Evolutionary conservation across 2,329 filamentous ascomycete species (phyloP).

Genomic region (Trichoderma sp.): DNA sequence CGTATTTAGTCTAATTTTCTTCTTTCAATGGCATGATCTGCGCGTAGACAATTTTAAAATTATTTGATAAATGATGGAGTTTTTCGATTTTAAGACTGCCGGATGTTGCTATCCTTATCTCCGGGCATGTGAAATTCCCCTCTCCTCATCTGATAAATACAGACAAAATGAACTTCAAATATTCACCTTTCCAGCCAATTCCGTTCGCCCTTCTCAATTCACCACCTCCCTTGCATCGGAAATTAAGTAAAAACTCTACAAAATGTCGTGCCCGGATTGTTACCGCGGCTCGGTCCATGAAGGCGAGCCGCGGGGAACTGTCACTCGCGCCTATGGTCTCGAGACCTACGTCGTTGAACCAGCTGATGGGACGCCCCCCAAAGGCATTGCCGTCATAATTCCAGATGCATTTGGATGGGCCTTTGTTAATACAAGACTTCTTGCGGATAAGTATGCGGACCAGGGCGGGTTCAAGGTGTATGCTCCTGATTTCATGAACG

Average conservation of each 20-base stretch:
- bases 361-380: conserved; percentile 32
- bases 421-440: conserved; percentile 53
- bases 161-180: background rate
- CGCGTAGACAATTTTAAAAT: background rate
- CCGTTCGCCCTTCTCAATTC: background rate
- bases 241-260: background rate
- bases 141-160: background rate
- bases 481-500: conserved; percentile 57
- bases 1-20: background rate
- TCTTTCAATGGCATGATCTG: background rate
- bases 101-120: background rate
- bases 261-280: conserved; percentile 45
- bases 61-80: background rate
- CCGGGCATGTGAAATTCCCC: background rate
- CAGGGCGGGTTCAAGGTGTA: conserved; percentile 53
- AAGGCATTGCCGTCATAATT: conserved; percentile 54
- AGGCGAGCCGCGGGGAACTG: conserved; percentile 47
- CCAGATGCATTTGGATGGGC: conserved; percentile 58
- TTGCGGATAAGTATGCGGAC: conserved; percentile 56
- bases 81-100: background rate
- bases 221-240: too few species aligned
- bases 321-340: conserved; percentile 49
- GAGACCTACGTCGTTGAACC: conserved; percentile 49
- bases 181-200: background rate
- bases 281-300: conserved; percentile 49